phyloP scores from a whole-genome alignment of 768 basidiomycete species.

The Pulveroboletus sp. region DNA sequence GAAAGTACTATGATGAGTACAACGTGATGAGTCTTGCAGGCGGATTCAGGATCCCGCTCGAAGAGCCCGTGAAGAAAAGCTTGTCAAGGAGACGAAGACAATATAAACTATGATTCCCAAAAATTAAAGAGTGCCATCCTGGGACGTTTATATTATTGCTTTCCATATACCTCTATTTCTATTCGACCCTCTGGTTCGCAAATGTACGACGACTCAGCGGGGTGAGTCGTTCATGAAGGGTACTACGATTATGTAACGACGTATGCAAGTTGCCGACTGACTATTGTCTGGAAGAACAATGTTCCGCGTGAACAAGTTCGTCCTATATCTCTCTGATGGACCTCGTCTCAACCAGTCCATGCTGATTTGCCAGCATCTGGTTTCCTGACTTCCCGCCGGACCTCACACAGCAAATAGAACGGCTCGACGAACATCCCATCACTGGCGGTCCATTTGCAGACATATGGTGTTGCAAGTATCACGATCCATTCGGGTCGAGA shows the following conservation, averaged over 20 bases:
- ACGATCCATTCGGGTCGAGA: background rate
- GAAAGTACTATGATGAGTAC: conserved; percentile 2
- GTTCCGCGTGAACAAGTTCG: conserved; percentile 4
- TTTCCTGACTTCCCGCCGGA: conserved; percentile 13
- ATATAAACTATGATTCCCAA: too few relatives aligned
- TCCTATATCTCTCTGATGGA: background rate
- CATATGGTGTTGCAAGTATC: conserved; percentile 6
- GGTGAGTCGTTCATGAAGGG: too few relatives aligned
- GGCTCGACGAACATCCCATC: background rate
- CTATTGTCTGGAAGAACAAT: background rate
- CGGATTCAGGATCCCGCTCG: background rate
- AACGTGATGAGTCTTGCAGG: background rate
- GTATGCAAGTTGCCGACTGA: too few relatives aligned
- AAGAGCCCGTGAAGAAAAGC: too few relatives aligned
- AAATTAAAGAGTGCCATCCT: too few relatives aligned
- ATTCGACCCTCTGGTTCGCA: too few relatives aligned
- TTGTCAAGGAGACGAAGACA: too few relatives aligned
- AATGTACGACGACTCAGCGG: too few relatives aligned
- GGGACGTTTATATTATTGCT: too few relatives aligned
- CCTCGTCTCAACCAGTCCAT: background rate
- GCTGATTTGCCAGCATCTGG: conserved; percentile 2
- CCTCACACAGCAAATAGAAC: conserved; percentile 10
- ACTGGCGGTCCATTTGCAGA: conserved; percentile 9
- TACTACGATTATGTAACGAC: too few relatives aligned
- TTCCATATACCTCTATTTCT: too few relatives aligned